Percentiles rank a stretch among this genome's conserved stretches.
phyloP scores from a whole-genome alignment of 2,329 filamentous ascomycete genomes.

The Ophiognomonia clavigignenti-juglandacearum region DNA sequence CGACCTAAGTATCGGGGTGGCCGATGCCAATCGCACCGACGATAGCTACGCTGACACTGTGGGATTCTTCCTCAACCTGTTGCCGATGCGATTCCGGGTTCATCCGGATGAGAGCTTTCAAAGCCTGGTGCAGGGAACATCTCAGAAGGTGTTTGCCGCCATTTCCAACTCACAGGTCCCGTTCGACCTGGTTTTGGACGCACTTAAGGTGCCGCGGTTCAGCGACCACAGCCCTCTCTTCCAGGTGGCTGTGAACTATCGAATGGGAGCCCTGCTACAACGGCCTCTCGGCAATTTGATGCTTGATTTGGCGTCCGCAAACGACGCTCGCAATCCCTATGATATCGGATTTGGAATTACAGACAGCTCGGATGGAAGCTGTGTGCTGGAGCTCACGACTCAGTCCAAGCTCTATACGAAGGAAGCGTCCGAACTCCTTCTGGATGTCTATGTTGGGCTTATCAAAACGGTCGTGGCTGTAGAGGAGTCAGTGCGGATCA shows the following conservation, averaged over 20 bases:
- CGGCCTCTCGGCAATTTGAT: not conserved
- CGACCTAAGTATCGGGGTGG: conserved; percentile 42
- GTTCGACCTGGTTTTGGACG: not conserved
- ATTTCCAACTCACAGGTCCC: not conserved
- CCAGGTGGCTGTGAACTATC: not conserved
- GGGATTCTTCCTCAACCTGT: conserved; percentile 43
- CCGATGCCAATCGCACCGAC: conserved; percentile 39
- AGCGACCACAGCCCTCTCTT: not conserved
- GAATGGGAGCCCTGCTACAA: not conserved
- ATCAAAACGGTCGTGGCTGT: too few relatives aligned
- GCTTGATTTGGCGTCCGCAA: not conserved
- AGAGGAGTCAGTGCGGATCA: too few relatives aligned
- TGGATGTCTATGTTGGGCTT: too few relatives aligned
- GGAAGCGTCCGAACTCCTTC: not conserved
- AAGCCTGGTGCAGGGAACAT: conserved; percentile 19
- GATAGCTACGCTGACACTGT: conserved; percentile 28
- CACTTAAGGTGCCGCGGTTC: not conserved
- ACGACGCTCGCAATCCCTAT: not conserved
- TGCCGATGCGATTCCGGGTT: conserved; percentile 37
- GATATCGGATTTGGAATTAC: not conserved
- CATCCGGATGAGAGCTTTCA: conserved; percentile 21
- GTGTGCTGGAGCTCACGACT: not conserved
- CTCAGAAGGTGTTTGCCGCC: not conserved
- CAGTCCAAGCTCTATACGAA: not conserved
- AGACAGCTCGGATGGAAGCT: not conserved